Percentiles rank a stretch among this genome's conserved stretches.
These are phyloP conservation scores for Phytopythium kandeliae DNA, from an alignment of 352 stramenopile genomes.

Conservation along the genomic window DNA sequence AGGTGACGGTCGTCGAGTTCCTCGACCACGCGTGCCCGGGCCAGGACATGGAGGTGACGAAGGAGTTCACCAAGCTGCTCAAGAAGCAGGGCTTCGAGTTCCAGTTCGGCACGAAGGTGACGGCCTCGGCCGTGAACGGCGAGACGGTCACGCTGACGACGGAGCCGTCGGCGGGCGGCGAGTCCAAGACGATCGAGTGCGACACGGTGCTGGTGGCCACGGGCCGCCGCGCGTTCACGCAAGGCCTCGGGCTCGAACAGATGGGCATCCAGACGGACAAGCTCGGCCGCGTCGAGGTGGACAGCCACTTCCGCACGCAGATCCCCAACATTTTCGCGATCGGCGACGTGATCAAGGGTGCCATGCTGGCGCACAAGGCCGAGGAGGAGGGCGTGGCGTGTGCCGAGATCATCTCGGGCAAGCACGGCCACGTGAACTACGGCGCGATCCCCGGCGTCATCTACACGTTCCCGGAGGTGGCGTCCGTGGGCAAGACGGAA, in stretches of 20 bases:
- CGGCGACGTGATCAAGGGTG: conserved; percentile 96
- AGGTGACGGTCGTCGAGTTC: conserved; percentile 99
- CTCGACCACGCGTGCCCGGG: conserved; percentile 91
- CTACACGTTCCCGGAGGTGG: conserved; percentile 97
- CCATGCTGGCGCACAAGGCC: conserved; percentile 99
- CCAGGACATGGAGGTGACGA: conserved; percentile 94
- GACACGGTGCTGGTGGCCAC: conserved; percentile 82
- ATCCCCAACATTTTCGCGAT: conserved; percentile 95
- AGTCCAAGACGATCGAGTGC: conserved; percentile 53
- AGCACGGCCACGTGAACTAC: conserved; percentile 99
- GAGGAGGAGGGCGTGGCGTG: conserved; percentile 99
- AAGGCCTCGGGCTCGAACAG: conserved; percentile 94
- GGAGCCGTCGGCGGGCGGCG: conserved; percentile 78
- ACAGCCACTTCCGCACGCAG: conserved; percentile 96
- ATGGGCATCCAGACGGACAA: conserved; percentile 98
- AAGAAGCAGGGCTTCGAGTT: conserved; percentile 99
- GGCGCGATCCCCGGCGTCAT: conserved; percentile 98
- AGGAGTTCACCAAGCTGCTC: conserved; percentile 96
- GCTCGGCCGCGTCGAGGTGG: conserved; percentile 94
- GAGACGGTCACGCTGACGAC: conserved; percentile 95
- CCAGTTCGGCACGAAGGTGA: conserved; percentile 97
- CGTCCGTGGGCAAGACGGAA: conserved; percentile 96
- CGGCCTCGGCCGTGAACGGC: conserved; percentile 85
- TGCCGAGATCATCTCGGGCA: conserved; percentile 96
- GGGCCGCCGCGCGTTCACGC: conserved; percentile 95